Base-by-base conservation (phyloP, 73 alveolate species). In the Paraurostyla sp. region DNA sequence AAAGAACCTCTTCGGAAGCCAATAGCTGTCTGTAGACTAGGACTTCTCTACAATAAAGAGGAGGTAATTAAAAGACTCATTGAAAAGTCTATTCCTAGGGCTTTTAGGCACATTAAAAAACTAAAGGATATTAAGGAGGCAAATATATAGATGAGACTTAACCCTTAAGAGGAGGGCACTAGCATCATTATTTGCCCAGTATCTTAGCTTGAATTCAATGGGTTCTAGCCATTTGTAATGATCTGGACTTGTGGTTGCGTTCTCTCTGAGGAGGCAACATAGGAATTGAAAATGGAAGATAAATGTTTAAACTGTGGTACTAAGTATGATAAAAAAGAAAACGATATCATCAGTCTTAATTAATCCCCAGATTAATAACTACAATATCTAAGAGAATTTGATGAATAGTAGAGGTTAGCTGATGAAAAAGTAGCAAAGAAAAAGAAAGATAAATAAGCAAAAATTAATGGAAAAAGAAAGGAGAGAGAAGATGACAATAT, bases 211-310 rank as follows among this genome's bases (percentile, higher is more conserved):
- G 98, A 95, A 90, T 94, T 94, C 63, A 93, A 95, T 91, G 99
- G 99, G n/a, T 82, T 91, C 41, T 82, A 93, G 85, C 87, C 80
- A 49, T 97, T 97, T 81, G 73, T 68, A 57, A 91, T 93, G 38
- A 59, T 91, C 38, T 97, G 99, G 99, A 58, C 91, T 54, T 97
- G 99, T 80, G 99, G 98, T 9, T 95, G 98, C 60, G 93, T 93
- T 13, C 49, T 93, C 76, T 84, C 96, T 49, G 94, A 91, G 46
- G 90, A 92, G 58, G 92, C 96, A 27, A 86, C 89, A 3, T 85
- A 93, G 76, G 97, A 96, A 85, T 81, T 97, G 27, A 80, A 85
- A 62, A 87, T 18, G 36, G n/a, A 25, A 0, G 65, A 89, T 35
- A 76, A 62, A 85, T 94, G 97, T 57, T 30, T 89, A 0, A 75